phyloP scores from a whole-genome alignment of 768 basidiomycete species.

The Naganishia kalamii region DNA sequence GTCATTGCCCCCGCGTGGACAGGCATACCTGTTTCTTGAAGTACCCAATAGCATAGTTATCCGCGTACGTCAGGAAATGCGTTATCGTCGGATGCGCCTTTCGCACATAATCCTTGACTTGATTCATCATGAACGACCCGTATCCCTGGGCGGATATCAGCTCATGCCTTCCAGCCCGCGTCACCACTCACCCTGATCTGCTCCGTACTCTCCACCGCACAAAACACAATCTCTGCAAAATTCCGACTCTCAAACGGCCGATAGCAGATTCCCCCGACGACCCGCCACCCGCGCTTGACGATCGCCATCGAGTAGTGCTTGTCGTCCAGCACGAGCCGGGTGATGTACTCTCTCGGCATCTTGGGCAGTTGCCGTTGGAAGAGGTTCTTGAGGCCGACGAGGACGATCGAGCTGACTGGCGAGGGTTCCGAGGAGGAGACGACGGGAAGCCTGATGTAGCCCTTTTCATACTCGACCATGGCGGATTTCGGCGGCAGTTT shows the following conservation, averaged over 20 bases:
- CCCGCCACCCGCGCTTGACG: constrained; percentile 87
- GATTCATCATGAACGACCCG: constrained; percentile 96
- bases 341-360: constrained; percentile 98
- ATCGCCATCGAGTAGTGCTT: constrained; percentile 93
- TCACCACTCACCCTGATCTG: constrained; percentile 76
- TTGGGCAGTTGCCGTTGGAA: constrained; percentile 97
- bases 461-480: constrained; percentile 68
- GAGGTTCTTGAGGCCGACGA: constrained; percentile 91
- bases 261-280: constrained; percentile 96
- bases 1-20: too few relatives aligned
- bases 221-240: constrained; percentile 98
- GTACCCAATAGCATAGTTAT: constrained; percentile 98
- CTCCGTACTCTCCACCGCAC: constrained; percentile 90
- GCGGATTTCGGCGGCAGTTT: constrained; percentile 64
- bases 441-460: constrained; percentile 73
- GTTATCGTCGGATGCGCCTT: constrained; percentile 75
- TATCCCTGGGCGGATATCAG: constrained; percentile 63
- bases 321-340: constrained; percentile 82
- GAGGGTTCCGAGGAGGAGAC: constrained; percentile 76
- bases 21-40: constrained; percentile 75
- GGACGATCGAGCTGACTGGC: constrained; percentile 66
- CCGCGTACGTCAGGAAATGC: constrained; percentile 95
- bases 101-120: constrained; percentile 89
- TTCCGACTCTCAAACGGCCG: constrained; percentile 88
- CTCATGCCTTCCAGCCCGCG: too few relatives aligned